phyloP scores from a whole-genome alignment of 2,329 filamentous ascomycete species.

The Remersonia thermophila region DNA sequence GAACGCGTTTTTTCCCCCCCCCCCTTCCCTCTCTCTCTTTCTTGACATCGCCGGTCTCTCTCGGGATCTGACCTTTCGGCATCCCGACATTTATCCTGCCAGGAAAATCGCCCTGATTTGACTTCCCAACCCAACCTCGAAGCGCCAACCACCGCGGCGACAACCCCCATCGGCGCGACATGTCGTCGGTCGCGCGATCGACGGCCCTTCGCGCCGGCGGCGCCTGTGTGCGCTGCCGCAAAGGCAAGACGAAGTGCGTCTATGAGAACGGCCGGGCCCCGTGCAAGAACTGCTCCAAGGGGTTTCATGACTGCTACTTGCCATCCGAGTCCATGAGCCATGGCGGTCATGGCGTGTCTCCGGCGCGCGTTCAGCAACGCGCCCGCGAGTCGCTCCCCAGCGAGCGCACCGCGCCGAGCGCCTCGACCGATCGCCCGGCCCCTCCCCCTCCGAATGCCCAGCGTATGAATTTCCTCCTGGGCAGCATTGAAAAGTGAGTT shows the following conservation, averaged over 20 bases:
- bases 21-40: too few species aligned
- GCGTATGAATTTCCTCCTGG: conserved; percentile 33
- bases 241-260: conserved; percentile 52
- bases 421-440: conserved; percentile 29
- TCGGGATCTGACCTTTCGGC: neutral
- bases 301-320: conserved; percentile 51
- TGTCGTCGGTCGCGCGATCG: conserved; percentile 32
- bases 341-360: conserved; percentile 44
- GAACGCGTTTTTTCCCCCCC: too few species aligned
- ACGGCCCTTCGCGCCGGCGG: conserved; percentile 49
- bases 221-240: conserved; percentile 50
- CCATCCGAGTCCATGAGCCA: conserved; percentile 49
- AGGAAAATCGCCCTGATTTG: too few species aligned
- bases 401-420: conserved; percentile 35
- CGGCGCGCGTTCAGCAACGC: conserved; percentile 39
- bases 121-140: too few species aligned
- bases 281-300: conserved; percentile 52
- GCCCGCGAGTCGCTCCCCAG: conserved; percentile 43
- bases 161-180: neutral
- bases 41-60: too few species aligned
- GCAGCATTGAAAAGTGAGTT: conserved; percentile 40
- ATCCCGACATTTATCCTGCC: neutral
- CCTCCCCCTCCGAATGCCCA: conserved; percentile 31
- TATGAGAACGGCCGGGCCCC: conserved; percentile 51
- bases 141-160: neutral